Base-by-base conservation (phyloP, 768 basidiomycete species). In the Hygrophorus pudorinus region DNA sequence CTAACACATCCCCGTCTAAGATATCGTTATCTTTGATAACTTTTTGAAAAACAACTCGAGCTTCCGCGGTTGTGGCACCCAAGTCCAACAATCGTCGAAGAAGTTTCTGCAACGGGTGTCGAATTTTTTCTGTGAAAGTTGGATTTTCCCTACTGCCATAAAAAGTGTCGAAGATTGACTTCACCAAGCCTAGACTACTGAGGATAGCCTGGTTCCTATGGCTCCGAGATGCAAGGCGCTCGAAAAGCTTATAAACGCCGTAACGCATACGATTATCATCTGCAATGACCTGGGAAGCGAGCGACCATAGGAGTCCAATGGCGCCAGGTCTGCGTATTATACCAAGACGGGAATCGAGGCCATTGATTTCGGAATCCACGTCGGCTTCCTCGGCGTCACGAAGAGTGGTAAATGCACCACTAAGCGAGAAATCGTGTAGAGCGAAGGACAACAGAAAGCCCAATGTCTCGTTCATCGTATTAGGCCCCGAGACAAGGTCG, bases 201-300 rank as follows among this genome's bases (percentile, higher is more conserved):
- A 90, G 63, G 8, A 83, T 62, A 8, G 77, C 81, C 16, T 78
- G 77, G 54, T 89, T 89, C 29, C 80, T 67, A 58, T 88, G 87
- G 46, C 68, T 78, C 24, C 70, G 65, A 5, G 65, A 64, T 4
- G 75, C 71, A 2, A 89, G 65, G 2, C 73, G 64, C 47, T 88
- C 87, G 41, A 86, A 60, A 9, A 84, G 58, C 52, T 73, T 81
- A 57, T 73, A 73, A 6, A 78, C 57, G 16, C 69, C 66, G 46
- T 76, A 74, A 9, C 79, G 73, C 51, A 79, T 60, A 13, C 61
- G 52, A 0, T 53, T 38, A 43, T 72, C 67, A 21, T 63, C 60
- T 29, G 58, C 48, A 29, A 57, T 54, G 16, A 59, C 54, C 31
- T 60, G 65, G 32, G 65, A 61, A 10, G 73, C 57, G 14, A 74